These are phyloP conservation scores for Monilinia vaccinii-corymbosi DNA, from an alignment of 2,329 filamentous ascomycete species.

Conservation along the genomic window DNA sequence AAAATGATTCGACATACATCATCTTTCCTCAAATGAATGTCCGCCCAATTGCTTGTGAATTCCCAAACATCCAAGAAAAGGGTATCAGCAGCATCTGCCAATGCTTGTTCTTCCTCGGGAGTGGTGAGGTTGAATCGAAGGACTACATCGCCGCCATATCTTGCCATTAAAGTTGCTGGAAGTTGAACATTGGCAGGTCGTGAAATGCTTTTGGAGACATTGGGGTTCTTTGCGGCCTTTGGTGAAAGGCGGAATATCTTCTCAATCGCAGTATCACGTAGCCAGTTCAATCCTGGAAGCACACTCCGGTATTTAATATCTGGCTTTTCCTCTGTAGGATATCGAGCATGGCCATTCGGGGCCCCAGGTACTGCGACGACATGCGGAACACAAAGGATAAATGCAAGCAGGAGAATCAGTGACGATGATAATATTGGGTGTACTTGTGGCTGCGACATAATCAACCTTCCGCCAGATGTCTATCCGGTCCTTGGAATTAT, in stretches of 20 bases:
- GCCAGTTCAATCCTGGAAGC: slow-evolving; percentile 42
- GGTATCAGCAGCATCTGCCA: slow-evolving; percentile 63
- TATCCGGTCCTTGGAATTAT: not conserved
- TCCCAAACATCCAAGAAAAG: slow-evolving; percentile 90
- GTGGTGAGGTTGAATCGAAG: slow-evolving; percentile 75
- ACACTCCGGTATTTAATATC: slow-evolving; percentile 19
- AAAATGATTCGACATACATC: slow-evolving; percentile 44
- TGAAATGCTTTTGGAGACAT: slow-evolving; percentile 12
- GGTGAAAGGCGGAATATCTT: slow-evolving; percentile 38
- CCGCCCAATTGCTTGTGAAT: slow-evolving; percentile 70
- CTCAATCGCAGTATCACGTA: slow-evolving; percentile 42
- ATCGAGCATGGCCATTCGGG: slow-evolving; percentile 9
- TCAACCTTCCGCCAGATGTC: slow-evolving; percentile 78
- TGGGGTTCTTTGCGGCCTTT: slow-evolving; percentile 19
- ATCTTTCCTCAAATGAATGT: slow-evolving; percentile 69
- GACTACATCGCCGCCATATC: slow-evolving; percentile 76
- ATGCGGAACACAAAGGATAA: slow-evolving; percentile 12
- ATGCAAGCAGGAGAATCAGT: slow-evolving; percentile 7
- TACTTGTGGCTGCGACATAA: slow-evolving; percentile 69
- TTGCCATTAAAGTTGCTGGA: slow-evolving; percentile 30
- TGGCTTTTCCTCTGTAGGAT: slow-evolving; percentile 8
- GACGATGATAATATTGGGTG: slow-evolving; percentile 4
- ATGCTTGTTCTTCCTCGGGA: slow-evolving; percentile 55
- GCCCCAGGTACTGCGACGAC: slow-evolving; percentile 19
- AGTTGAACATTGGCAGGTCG: slow-evolving; percentile 27